Evolutionary conservation across 1,284 basidiomycete species (phyloP).

Genomic region (Trametes hirsuta): DNA sequence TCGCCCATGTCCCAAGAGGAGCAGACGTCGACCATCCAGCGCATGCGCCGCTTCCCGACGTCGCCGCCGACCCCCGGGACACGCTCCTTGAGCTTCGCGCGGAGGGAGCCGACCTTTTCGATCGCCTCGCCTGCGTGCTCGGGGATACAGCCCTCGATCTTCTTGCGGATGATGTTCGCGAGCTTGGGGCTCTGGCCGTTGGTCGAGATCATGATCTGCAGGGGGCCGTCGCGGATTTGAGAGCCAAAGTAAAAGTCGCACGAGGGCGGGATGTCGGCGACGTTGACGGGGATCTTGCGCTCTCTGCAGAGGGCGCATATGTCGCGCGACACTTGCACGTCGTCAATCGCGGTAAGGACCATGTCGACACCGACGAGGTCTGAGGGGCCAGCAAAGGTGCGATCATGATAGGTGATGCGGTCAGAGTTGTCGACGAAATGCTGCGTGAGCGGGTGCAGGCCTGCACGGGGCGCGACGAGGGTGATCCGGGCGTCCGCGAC

Average conservation of each 20-base stretch:
- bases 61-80: conserved; percentile 81
- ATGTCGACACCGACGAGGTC: conserved; percentile 78
- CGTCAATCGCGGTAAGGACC: conserved; percentile 95
- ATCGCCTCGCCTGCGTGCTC: conserved; percentile 81
- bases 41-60: conserved; percentile 81
- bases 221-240: conserved; percentile 86
- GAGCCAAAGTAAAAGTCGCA: conserved; percentile 99
- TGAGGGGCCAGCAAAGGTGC: conserved; percentile 59
- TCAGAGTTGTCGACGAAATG: conserved; percentile 52
- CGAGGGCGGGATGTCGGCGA: conserved; percentile 92
- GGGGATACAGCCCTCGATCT: conserved; percentile 73
- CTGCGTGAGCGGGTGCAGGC: conserved; percentile 64
- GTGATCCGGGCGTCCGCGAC: conserved; percentile 63
- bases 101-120: conserved; percentile 75
- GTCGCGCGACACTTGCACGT: conserved; percentile 68
- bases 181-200: conserved; percentile 93
- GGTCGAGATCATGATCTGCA: conserved; percentile 97
- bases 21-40: conserved; percentile 93
- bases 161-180: conserved; percentile 80
- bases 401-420: conserved; percentile 74
- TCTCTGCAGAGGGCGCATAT: conserved; percentile 78
- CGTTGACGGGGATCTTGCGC: conserved; percentile 86
- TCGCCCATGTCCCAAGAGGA: conserved; percentile 85
- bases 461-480: conserved; percentile 61
- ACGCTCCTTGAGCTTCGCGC: conserved; percentile 68